Evolutionary conservation across 169 alveolate species (phyloP).

Genomic region (Theileria parva): DNA sequence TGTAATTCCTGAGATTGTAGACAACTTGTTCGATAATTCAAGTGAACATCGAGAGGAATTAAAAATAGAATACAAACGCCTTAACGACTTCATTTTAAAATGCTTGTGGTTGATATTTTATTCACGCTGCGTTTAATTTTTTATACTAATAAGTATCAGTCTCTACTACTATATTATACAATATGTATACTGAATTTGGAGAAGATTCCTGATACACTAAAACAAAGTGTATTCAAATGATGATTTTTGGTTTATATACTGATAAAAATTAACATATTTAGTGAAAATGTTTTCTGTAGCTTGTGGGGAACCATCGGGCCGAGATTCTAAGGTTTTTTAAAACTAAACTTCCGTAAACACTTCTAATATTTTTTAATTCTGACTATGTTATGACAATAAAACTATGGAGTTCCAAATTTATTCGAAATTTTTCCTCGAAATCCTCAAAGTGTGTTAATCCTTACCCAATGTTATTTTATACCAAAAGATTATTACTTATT

Average conservation of each 20-base stretch:
- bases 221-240: neutral
- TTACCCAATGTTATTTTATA: too few relatives aligned
- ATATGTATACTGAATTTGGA: neutral
- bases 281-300: neutral
- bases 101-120: neutral
- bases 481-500: too few relatives aligned
- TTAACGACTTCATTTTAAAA: conserved; percentile 15
- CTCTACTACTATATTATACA: neutral
- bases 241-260: neutral
- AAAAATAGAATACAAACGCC: conserved; percentile 9
- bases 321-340: conserved; percentile 11
- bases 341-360: neutral
- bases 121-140: neutral
- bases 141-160: neutral
- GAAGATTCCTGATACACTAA: conserved; percentile 1
- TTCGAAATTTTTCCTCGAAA: neutral
- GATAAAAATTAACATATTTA: neutral
- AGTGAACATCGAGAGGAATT: neutral
- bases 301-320: conserved; percentile 40
- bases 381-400: neutral
- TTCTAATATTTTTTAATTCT: too few relatives aligned
- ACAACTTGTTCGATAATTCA: conserved; percentile 2
- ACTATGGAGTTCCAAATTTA: neutral
- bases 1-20: neutral
- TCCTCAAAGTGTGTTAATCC: neutral